Evolutionary conservation across 495 filamentous ascomycete genomes (phyloP).

Genomic region (Clavariopsis aquatica): DNA sequence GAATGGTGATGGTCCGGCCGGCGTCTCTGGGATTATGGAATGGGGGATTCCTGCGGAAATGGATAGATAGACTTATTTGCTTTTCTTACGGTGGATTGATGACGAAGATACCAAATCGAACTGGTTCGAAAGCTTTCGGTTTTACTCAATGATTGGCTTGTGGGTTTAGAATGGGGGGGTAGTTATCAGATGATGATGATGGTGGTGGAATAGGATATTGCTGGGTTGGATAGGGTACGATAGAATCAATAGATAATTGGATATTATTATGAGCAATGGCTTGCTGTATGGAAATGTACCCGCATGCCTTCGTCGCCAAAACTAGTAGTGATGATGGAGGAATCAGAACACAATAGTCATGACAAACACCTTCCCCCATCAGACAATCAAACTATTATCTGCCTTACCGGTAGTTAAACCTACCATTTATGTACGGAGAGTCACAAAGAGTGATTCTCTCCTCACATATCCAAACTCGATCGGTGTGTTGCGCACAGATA

Average conservation of each 20-base stretch:
- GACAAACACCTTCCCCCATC: no score
- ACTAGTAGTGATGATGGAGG: no score
- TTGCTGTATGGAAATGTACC: neutral
- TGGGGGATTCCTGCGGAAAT: no score
- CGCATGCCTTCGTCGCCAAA: no score
- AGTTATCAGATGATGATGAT: neutral
- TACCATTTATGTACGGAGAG: no score
- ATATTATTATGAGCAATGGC: neutral
- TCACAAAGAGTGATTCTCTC: no score
- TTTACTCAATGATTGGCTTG: no score
- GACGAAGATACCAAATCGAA: constrained; percentile 19
- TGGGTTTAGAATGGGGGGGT: constrained; percentile 1
- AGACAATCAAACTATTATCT: no score
- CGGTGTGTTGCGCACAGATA: no score
- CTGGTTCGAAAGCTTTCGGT: neutral
- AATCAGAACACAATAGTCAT: no score
- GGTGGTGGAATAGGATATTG: neutral
- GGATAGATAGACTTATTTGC: neutral
- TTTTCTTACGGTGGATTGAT: neutral
- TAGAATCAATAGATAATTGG: neutral
- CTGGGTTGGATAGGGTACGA: neutral
- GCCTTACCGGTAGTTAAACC: no score
- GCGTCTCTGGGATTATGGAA: constrained; percentile 8
- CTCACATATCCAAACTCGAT: no score
- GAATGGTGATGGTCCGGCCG: constrained; percentile 5